Evolutionary conservation across 148 eudicot genomes (phyloP), one percentile per base, ranked within the genome.

Genomic region (Bassia scoparia): DNA sequence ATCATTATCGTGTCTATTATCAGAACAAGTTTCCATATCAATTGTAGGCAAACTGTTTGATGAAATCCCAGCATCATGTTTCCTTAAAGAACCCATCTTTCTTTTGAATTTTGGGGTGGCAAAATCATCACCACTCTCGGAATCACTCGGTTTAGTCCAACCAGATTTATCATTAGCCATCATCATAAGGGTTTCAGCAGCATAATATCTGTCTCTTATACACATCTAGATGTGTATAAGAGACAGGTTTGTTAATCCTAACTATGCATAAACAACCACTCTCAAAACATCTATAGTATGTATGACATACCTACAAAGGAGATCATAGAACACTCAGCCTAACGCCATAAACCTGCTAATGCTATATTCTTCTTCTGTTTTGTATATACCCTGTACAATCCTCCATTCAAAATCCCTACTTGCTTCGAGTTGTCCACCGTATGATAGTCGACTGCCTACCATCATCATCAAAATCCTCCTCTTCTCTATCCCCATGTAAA

Each of bases 381-480:
- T n/a, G n/a, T n/a, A n/a, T n/a, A n/a, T n/a, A n/a, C n/a, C n/a
- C n/a, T n/a, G n/a, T n/a, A n/a, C n/a, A n/a, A n/a, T n/a, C n/a
- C n/a, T n/a, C n/a, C n/a, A n/a, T n/a, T n/a, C n/a, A n/a, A n/a
- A n/a, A n/a, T n/a, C n/a, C n/a, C n/a, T n/a, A n/a, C n/a, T n/a
- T 41, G 5, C 44, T 10, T 41, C 44, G 5, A 41, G 5, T 26
- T 23, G 31, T 26, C 61, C 61, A 56, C 26, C 61, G 16, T 61
- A 33, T 14, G 17, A 66, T 41, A 29, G 69, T 66, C 50, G 69
- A 66, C 29, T 43, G 69, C 31, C 69, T 87, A 35, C 91, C 88
- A 67, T 85, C 91, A 69, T 85, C 89, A 62, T 87, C 91, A 53
- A 85, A 87, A 69, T 87, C 91, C 71, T 88, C 89, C 73, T 84